phyloP scores from a whole-genome alignment of 202 grass and related monocot species.

The Digitaria exilis region DNA sequence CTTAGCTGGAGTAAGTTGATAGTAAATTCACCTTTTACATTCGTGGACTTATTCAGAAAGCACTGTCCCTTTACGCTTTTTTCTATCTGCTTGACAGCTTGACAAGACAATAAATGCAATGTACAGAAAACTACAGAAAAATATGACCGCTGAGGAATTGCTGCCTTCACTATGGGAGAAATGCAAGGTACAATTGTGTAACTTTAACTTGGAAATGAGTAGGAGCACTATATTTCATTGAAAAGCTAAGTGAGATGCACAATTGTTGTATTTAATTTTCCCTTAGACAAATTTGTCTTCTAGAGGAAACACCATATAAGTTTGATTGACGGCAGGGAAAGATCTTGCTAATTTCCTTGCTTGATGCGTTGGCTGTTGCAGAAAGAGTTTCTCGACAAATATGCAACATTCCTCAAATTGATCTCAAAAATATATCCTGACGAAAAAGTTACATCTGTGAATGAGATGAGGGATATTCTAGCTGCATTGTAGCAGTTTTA shows the following conservation, averaged over 20 bases:
- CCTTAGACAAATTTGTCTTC: background rate
- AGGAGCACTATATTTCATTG: background rate
- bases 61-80: background rate
- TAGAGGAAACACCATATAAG: background rate
- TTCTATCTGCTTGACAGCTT: slow-evolving; percentile 56
- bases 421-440: slow-evolving; percentile 90
- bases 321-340: background rate
- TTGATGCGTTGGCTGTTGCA: slow-evolving; percentile 42
- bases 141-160: slow-evolving; percentile 90
- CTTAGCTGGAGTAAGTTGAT: slow-evolving; percentile 70
- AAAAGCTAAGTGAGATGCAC: background rate
- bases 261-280: slow-evolving; percentile 7
- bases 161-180: slow-evolving; percentile 92
- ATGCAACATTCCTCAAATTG: slow-evolving; percentile 78
- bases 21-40: slow-evolving; percentile 17
- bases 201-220: background rate
- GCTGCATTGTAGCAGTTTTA: slow-evolving; percentile 52
- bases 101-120: slow-evolving; percentile 94
- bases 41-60: background rate
- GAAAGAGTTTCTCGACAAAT: slow-evolving; percentile 98
- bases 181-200: slow-evolving; percentile 71
- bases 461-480: slow-evolving; percentile 74
- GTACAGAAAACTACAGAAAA: slow-evolving; percentile 98
- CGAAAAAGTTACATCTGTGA: slow-evolving; percentile 67
- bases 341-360: background rate